Percentiles rank a stretch among this genome's conserved stretches.
Evolutionary conservation across 2,329 filamentous ascomycete species (phyloP).

Genomic region (Lasiodiplodia sp.): DNA sequence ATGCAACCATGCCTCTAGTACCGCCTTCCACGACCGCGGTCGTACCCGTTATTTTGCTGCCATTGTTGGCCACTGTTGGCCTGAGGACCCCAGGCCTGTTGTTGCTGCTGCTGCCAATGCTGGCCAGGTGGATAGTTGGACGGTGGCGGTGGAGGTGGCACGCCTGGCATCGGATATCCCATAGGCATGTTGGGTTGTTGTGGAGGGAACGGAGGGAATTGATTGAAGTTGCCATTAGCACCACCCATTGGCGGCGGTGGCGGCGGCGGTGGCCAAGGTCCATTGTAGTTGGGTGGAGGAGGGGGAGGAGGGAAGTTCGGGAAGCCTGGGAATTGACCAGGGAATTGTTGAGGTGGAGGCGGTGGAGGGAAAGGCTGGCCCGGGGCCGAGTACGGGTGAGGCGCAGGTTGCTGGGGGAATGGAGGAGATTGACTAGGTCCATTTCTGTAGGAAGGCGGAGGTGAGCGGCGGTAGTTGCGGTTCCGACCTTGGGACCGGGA

Average conservation of each 20-base stretch:
- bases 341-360: slow-evolving; percentile 16
- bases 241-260: slow-evolving; percentile 20
- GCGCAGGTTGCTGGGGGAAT: slow-evolving; percentile 18
- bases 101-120: slow-evolving; percentile 16
- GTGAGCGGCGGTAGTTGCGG: slow-evolving; percentile 23
- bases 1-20: neutral
- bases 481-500: slow-evolving; percentile 14
- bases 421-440: slow-evolving; percentile 17
- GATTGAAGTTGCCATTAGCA: slow-evolving; percentile 9
- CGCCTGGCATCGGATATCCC: slow-evolving; percentile 23
- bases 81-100: slow-evolving; percentile 1
- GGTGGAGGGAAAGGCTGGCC: slow-evolving; percentile 14
- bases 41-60: slow-evolving; percentile 16
- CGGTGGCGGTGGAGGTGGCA: slow-evolving; percentile 10
- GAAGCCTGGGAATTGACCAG: slow-evolving; percentile 20
- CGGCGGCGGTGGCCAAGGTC: slow-evolving; percentile 30
- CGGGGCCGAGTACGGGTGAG: slow-evolving; percentile 6
- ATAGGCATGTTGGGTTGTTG: slow-evolving; percentile 26
- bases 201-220: slow-evolving; percentile 20
- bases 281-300: slow-evolving; percentile 28
- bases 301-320: slow-evolving; percentile 21
- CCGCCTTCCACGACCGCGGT: slow-evolving; percentile 17
- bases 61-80: neutral
- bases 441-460: slow-evolving; percentile 21
- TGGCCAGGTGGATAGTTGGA: slow-evolving; percentile 15